Evolutionary conservation across 192 early-diverging fungal species (phyloP), one percentile per base, ranked within the genome.

Genomic region (Gigaspora rosea): DNA sequence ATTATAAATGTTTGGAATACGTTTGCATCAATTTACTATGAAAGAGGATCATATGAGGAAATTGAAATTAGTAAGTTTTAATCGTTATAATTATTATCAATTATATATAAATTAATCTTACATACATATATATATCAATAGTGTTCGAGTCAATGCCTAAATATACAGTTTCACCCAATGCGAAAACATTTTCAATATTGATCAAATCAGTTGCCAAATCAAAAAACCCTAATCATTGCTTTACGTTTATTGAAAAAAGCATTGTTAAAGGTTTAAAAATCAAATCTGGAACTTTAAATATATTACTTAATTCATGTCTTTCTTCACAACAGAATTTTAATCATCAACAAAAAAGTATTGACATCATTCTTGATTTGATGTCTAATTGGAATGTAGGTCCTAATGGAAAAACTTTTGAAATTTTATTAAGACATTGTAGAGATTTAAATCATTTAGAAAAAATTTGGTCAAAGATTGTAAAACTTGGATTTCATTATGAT

Each of bases 1-100:
- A 36, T 51, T 11, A 73, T 73, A 47, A 58, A 59, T 16, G 71
- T 59, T n/a, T 73, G 71, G 71, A 73, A 73, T 73, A 41, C 22
- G 15, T n/a, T 73, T 20, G 12, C 16, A 16, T 41, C 18, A 15
- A 73, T 73, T 12, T 73, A 73, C n/a, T 16, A 18, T 41, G 57
- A 73, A 11, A 73, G 36, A 46, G 56, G 71, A 48, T 13, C 18
- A 7, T 27, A 4, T 13, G 22, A 73, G 13, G 41, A 73, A 47
- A 54, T 59, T 49, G 46, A 18, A 11, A 59, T 15, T 27, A 41
- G 71, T 73, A 73, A 59, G 52, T 47, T 35, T 56, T 33, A n/a
- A 18, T 35, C 4, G 41, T 67, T 46, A n/a, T 41, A 20, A 67
- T 67, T 67, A 27, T 27, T 27, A 27, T 27, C 27, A 27, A 27